These are phyloP conservation scores for Exophiala calicioides DNA, from an alignment of 2,329 filamentous ascomycete species.

Conservation along the genomic window DNA sequence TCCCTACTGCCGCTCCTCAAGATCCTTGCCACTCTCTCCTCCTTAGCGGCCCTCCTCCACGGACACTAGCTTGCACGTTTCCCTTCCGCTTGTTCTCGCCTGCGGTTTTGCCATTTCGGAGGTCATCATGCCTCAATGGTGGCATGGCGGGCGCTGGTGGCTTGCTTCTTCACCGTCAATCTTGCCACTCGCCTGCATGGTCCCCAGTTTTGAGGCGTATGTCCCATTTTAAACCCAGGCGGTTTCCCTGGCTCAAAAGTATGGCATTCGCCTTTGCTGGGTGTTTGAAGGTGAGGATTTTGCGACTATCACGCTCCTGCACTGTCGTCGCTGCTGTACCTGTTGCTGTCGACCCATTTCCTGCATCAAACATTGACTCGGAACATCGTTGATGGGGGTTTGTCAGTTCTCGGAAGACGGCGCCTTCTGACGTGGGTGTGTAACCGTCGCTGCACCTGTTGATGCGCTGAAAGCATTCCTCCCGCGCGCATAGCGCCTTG, in stretches of 20 bases:
- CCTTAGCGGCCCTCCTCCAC: constrained; percentile 15
- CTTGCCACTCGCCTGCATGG: constrained; percentile 11
- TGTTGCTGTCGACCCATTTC: constrained; percentile 5
- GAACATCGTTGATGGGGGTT: constrained; percentile 13
- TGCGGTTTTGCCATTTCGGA: constrained; percentile 15
- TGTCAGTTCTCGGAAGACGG: constrained; percentile 3
- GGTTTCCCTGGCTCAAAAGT: constrained; percentile 5
- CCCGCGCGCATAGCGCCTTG: constrained; percentile 5
- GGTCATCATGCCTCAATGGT: constrained; percentile 24
- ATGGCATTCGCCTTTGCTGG: constrained; percentile 3
- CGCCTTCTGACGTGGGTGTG: constrained; percentile 16
- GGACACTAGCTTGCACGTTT: constrained; percentile 25
- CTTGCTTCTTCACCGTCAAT: constrained; percentile 21
- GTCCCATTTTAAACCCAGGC: constrained; percentile 10
- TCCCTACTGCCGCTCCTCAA: constrained; percentile 4
- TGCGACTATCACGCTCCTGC: constrained; percentile 1
- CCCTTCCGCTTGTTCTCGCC: constrained; percentile 22
- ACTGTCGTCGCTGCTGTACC: constrained; percentile 3
- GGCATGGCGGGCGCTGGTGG: constrained; percentile 18
- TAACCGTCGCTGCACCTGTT: constrained; percentile 10
- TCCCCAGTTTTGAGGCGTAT: constrained; percentile 17
- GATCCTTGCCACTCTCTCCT: constrained; percentile 1
- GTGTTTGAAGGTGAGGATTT: constrained; percentile 3
- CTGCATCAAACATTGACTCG: not conserved
- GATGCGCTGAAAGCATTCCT: constrained; percentile 6